These are phyloP conservation scores for Paxillus involutus DNA, from an alignment of 768 basidiomycete genomes.

Conservation along the genomic window DNA sequence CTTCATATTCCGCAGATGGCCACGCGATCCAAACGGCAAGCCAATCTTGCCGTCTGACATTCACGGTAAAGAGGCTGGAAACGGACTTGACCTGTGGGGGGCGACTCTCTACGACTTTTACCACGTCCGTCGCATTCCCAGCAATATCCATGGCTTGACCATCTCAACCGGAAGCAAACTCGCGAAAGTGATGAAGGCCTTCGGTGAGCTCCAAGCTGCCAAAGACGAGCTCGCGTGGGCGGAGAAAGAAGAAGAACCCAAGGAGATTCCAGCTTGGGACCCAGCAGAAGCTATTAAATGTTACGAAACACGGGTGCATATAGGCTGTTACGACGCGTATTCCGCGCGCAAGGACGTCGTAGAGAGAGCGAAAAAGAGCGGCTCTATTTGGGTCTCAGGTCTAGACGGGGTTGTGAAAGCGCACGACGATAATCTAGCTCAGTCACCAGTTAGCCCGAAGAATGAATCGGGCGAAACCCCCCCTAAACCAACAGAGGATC, in stretches of 20 bases:
- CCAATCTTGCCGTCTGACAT: conserved; percentile 4
- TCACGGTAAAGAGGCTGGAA: conserved; percentile 21
- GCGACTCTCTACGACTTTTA: conserved; percentile 32
- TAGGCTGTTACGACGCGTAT: background rate
- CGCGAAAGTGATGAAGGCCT: conserved; percentile 11
- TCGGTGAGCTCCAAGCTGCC: conserved; percentile 19
- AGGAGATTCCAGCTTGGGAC: conserved; percentile 15
- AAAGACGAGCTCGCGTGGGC: conserved; percentile 19
- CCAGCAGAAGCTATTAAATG: conserved; percentile 13
- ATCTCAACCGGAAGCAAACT: conserved; percentile 24
- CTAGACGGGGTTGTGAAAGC: background rate
- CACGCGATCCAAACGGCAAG: conserved; percentile 25
- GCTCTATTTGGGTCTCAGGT: background rate
- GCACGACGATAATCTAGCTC: background rate
- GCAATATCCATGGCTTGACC: background rate
- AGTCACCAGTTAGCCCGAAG: too few relatives aligned
- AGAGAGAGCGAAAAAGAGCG: background rate
- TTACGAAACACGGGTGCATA: conserved; percentile 8
- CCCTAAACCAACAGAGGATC: background rate
- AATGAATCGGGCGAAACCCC: background rate
- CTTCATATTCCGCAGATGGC: conserved; percentile 24
- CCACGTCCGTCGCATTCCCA: conserved; percentile 9
- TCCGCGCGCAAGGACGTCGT: conserved; percentile 1
- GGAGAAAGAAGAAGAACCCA: conserved; percentile 16
- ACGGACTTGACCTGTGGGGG: conserved; percentile 23